Evolutionary conservation across 2,329 filamentous ascomycete genomes (phyloP), one percentile per base, ranked within the genome.

Genomic region (Trichoderma semiorbis): DNA sequence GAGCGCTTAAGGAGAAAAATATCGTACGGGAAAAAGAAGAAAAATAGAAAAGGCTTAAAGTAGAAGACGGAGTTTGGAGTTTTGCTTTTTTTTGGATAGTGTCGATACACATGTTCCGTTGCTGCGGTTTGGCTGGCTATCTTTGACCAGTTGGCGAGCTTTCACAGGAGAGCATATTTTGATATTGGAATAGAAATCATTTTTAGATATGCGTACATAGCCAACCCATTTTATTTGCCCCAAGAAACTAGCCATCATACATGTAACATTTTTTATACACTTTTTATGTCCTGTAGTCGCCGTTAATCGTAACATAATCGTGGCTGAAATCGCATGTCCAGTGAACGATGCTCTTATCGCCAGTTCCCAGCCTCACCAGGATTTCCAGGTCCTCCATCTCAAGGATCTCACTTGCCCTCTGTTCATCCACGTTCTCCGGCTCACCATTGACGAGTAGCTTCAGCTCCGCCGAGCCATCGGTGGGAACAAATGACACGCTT

Each of bases 251-350:
- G 24, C 26, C 30, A 66, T n/a, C 26, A 67, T 50, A 53, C 26
- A 32, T 68, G 18, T 11, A 39, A 39, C 26, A 34, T 28, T 53
- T 32, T 34, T 55, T 53, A 4, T 16, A 34, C 11, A n/a, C 1
- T 12, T 21, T 32, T 53, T 53, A 91, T 62, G 90, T 92, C 74
- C 90, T 85, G 78, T 92, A 92, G 77, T 92, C 89, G 34, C 89
- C 89, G 76, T 92, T 92, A 75, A 91, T 91, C 6, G 88, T 89
- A 47, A 89, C 89, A 78, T 90, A 97, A 85, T 95, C 92, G 78
- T 95, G 92, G 78, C 91, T 94, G 76, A 95, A 93, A 80, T 97
- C 93, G 78, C 93, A 96, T 50, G 93, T 96, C 90, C 92, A 96
- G 80, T 93, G 93, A 6, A 90, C 89, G 1, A 91, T 91, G 79